Percentiles rank a stretch among this genome's conserved stretches.
Evolutionary conservation across 768 basidiomycete species (phyloP).

Genomic region (Phaeotremella fagi): DNA sequence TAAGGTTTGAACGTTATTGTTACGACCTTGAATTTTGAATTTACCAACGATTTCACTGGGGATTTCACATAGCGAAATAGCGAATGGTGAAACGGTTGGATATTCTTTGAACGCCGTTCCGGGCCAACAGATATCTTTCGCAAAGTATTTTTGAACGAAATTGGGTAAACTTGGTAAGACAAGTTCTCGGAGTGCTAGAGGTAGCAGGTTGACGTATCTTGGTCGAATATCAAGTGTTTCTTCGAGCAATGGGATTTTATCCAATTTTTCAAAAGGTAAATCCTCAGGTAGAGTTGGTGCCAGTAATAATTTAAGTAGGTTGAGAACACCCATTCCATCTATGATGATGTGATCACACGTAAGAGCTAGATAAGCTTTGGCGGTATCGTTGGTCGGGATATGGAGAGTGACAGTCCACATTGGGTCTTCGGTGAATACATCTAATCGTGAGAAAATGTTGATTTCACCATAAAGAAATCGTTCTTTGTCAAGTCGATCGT

Average conservation of each 20-base stretch:
- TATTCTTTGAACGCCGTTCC: neutral
- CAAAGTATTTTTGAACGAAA: slow-evolving; percentile 12
- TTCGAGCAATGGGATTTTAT: neutral
- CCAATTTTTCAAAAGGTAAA: slow-evolving; percentile 13
- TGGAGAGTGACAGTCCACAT: slow-evolving; percentile 8
- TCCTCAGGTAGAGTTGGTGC: slow-evolving; percentile 1
- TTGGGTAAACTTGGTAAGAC: slow-evolving; percentile 11
- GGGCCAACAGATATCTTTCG: slow-evolving; percentile 3
- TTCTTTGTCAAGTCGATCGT: neutral
- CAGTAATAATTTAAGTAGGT: slow-evolving; percentile 1
- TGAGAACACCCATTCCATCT: slow-evolving; percentile 10
- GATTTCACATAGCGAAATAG: neutral
- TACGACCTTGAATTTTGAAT: slow-evolving; percentile 5
- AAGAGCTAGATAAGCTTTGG: slow-evolving; percentile 9
- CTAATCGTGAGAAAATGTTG: neutral
- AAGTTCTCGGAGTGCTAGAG: slow-evolving; percentile 10
- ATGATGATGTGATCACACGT: slow-evolving; percentile 8
- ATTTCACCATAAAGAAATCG: neutral
- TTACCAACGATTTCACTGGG: neutral
- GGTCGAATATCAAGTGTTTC: slow-evolving; percentile 5
- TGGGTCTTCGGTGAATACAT: neutral
- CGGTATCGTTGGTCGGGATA: neutral
- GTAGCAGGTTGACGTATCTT: slow-evolving; percentile 4
- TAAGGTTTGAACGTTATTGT: slow-evolving; percentile 13
- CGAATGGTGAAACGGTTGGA: neutral